Percentiles rank a stretch among this genome's conserved stretches.
Evolutionary conservation across 208 protist genomes (phyloP).

Genomic region (Wallacemonas sp.): DNA sequence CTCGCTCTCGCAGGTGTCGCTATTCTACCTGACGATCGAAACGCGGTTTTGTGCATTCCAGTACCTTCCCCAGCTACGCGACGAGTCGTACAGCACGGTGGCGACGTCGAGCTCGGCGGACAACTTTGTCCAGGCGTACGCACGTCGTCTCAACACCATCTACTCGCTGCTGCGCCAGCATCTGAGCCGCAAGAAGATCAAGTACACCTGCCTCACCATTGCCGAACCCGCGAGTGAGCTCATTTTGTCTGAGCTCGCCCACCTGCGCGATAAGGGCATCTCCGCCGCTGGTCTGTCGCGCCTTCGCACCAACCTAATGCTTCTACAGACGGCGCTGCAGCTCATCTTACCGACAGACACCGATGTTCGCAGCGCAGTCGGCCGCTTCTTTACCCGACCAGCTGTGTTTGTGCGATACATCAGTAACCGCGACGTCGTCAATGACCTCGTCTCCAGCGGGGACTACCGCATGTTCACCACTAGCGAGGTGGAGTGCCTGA

Average conservation of each 20-base stretch:
- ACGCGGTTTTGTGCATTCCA: constrained; percentile 75
- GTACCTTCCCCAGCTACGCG: constrained; percentile 85
- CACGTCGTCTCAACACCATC: constrained; percentile 63
- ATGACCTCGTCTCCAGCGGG: constrained; percentile 74
- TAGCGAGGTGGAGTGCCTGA: constrained; percentile 75
- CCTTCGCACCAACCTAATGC: constrained; percentile 62
- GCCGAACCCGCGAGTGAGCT: constrained; percentile 77
- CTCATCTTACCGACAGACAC: constrained; percentile 63
- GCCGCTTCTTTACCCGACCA: constrained; percentile 56
- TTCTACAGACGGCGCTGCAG: constrained; percentile 79
- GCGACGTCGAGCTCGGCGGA: constrained; percentile 60
- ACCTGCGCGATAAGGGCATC: constrained; percentile 82
- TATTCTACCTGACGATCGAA: constrained; percentile 84
- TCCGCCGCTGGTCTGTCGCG: constrained; percentile 51
- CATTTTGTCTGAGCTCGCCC: constrained; percentile 71
- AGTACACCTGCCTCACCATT: constrained; percentile 67
- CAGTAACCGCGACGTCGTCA: constrained; percentile 71
- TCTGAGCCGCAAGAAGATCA: constrained; percentile 54
- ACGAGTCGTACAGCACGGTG: constrained; percentile 80
- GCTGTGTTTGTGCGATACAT: constrained; percentile 79
- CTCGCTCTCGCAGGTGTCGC: constrained; percentile 65
- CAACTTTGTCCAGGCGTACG: constrained; percentile 85
- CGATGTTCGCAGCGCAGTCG: constrained; percentile 68
- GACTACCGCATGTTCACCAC: constrained; percentile 61
- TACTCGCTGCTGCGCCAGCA: constrained; percentile 70